Evolutionary conservation across 441 rosid species (phyloP).

Genomic region (Populus tomentosa): DNA sequence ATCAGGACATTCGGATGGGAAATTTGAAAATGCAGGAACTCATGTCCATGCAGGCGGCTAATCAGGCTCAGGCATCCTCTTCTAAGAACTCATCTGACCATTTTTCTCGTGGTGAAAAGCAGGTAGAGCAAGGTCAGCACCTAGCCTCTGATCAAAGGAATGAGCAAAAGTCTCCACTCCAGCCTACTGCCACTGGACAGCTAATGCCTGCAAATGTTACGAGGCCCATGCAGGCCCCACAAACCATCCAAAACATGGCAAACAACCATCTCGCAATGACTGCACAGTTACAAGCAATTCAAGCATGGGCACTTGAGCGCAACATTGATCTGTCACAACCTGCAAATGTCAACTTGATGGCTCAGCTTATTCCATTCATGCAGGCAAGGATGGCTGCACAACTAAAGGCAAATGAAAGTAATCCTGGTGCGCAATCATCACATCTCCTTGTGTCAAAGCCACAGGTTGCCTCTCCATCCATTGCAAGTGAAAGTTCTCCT

Average conservation of each 20-base stretch:
- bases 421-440: constrained; percentile 46
- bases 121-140: constrained; percentile 56
- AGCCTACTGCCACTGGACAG: constrained; percentile 53
- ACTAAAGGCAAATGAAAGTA: constrained; percentile 70
- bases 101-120: constrained; percentile 63
- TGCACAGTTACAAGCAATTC: constrained; percentile 82
- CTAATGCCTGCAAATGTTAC: constrained; percentile 48
- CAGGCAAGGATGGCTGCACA: constrained; percentile 87
- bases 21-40: constrained; percentile 85
- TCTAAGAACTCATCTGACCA: constrained; percentile 74
- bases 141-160: constrained; percentile 57
- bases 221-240: constrained; percentile 82
- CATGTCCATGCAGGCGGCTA: constrained; percentile 68
- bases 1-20: constrained; percentile 61
- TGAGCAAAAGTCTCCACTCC: constrained; percentile 57
- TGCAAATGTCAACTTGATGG: constrained; percentile 81
- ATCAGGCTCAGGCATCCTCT: constrained; percentile 80
- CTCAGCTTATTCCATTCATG: constrained; percentile 73
- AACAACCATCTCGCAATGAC: constrained; percentile 70
- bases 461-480: constrained; percentile 67
- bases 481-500: constrained; percentile 71
- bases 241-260: constrained; percentile 53
- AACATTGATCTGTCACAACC: constrained; percentile 90
- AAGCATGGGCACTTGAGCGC: constrained; percentile 88
- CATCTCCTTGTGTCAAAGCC: constrained; percentile 58